Evolutionary conservation across 139 green algal genomes (phyloP).

Genomic region (Desmodesmus armatus): DNA sequence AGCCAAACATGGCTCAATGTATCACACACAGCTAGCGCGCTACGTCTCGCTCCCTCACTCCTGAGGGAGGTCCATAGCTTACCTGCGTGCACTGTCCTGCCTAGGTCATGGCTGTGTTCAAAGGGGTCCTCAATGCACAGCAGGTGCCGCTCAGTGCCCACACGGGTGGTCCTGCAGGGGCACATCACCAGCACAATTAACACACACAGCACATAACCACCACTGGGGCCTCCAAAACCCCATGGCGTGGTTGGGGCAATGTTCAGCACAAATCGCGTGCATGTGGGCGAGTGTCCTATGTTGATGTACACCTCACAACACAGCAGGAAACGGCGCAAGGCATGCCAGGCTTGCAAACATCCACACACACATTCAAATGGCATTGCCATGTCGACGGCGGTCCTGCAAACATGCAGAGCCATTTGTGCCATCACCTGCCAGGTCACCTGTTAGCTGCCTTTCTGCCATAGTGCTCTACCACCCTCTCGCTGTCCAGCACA

Average conservation of each 20-base stretch:
- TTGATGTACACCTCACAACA: too few relatives aligned
- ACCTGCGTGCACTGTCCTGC: constrained; percentile 85
- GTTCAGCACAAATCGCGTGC: background rate
- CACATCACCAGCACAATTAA: background rate
- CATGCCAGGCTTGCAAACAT: too few relatives aligned
- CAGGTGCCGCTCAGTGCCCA: constrained; percentile 92
- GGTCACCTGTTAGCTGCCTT: too few relatives aligned
- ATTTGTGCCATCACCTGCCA: background rate
- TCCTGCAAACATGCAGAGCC: background rate
- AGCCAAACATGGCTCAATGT: background rate
- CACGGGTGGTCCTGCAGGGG: constrained; percentile 77
- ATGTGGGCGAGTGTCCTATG: background rate
- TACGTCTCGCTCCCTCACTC: constrained; percentile 55
- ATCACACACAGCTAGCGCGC: background rate
- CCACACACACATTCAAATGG: too few relatives aligned
- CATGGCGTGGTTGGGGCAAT: background rate
- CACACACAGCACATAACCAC: background rate
- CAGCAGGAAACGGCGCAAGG: too few relatives aligned
- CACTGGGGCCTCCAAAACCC: background rate
- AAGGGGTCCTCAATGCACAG: constrained; percentile 95
- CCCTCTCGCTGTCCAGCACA: too few relatives aligned
- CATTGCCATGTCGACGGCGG: too few relatives aligned
- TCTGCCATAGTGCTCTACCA: too few relatives aligned
- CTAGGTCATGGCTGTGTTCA: constrained; percentile 91
- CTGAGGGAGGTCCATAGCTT: too few relatives aligned